Conservation (phyloP, 495 filamentous ascomycete species). For the Aspergillus conjunctus region DNA sequence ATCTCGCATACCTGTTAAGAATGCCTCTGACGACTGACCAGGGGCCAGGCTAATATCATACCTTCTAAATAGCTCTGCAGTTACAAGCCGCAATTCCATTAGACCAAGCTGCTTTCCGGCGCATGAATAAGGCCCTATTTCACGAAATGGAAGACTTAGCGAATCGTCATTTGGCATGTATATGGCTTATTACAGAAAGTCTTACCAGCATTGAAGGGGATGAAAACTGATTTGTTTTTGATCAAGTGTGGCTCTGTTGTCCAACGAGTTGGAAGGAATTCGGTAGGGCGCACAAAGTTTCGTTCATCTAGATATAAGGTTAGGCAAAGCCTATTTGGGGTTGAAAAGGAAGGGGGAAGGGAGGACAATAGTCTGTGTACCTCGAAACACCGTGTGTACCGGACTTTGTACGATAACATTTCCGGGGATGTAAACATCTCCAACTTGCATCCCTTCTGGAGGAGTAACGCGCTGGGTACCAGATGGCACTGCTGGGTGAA, state of each 20-base stretch:
- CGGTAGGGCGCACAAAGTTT: conserved; percentile 34
- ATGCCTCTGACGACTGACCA: conserved; percentile 2
- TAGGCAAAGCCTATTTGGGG: not conserved
- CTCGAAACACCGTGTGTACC: conserved; percentile 34
- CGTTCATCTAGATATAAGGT: conserved; percentile 21
- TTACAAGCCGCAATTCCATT: conserved; percentile 46
- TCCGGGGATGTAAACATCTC: conserved; percentile 33
- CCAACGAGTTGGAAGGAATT: conserved; percentile 51
- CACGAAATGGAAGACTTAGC: not conserved
- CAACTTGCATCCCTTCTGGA: conserved; percentile 26
- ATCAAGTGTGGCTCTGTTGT: conserved; percentile 38
- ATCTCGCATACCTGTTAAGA: conserved; percentile 7
- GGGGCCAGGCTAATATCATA: conserved; percentile 29
- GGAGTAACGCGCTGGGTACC: conserved; percentile 27
- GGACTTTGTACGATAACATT: conserved; percentile 31
- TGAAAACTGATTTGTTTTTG: conserved; percentile 34
- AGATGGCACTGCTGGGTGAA: conserved; percentile 31
- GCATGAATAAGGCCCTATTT: conserved; percentile 45
- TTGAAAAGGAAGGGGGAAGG: no score
- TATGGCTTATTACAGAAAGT: not conserved
- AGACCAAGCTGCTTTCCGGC: conserved; percentile 55
- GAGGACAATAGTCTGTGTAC: conserved; percentile 9
- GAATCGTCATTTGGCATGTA: not conserved
- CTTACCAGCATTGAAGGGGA: conserved; percentile 35
- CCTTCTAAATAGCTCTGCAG: conserved; percentile 33